A percentile compares a stretch with the other conserved stretches of the same genome.
Evolutionary conservation across 1,139 yeast species (phyloP).

Genomic region (Saccharomyces hybrid): DNA sequence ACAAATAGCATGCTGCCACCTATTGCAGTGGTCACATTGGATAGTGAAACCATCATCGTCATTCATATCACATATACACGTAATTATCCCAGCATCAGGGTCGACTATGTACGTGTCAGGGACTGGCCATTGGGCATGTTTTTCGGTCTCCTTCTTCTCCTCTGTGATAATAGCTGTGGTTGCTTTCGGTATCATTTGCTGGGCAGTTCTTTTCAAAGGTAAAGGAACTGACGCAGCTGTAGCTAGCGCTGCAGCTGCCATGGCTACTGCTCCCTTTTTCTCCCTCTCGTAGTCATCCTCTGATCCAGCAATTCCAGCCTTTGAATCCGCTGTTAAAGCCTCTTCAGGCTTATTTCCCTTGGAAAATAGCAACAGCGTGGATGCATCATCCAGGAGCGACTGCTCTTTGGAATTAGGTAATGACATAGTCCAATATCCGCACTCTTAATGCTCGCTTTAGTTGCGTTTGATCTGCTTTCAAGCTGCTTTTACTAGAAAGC

Average conservation of each 20-base stretch:
- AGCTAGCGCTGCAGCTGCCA: slow-evolving; percentile 27
- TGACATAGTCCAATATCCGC: not conserved
- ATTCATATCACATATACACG: slow-evolving; percentile 81
- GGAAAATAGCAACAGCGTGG: slow-evolving; percentile 59
- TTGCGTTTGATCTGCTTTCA: not conserved
- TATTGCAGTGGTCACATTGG: slow-evolving; percentile 83
- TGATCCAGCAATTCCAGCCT: not conserved
- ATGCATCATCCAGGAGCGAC: slow-evolving; percentile 51
- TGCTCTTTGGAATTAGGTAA: slow-evolving; percentile 7
- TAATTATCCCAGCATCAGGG: slow-evolving; percentile 77
- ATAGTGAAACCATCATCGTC: slow-evolving; percentile 95
- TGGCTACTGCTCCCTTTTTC: slow-evolving; percentile 10
- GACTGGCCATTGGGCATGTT: slow-evolving; percentile 20
- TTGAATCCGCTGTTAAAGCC: not conserved
- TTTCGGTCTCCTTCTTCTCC: slow-evolving; percentile 8
- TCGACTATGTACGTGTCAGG: slow-evolving; percentile 51
- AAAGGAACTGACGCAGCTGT: slow-evolving; percentile 25
- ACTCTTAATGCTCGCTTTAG: not conserved
- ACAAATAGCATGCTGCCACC: slow-evolving; percentile 94
- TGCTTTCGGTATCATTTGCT: not conserved
- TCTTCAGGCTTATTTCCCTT: slow-evolving; percentile 31
- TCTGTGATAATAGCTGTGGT: slow-evolving; percentile 7
- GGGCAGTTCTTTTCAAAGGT: slow-evolving; percentile 13
- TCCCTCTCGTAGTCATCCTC: slow-evolving; percentile 1
- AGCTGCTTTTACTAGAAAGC: not conserved